Conservation (phyloP, 352 stramenopile species). For the Vaucheria bursata region DNA sequence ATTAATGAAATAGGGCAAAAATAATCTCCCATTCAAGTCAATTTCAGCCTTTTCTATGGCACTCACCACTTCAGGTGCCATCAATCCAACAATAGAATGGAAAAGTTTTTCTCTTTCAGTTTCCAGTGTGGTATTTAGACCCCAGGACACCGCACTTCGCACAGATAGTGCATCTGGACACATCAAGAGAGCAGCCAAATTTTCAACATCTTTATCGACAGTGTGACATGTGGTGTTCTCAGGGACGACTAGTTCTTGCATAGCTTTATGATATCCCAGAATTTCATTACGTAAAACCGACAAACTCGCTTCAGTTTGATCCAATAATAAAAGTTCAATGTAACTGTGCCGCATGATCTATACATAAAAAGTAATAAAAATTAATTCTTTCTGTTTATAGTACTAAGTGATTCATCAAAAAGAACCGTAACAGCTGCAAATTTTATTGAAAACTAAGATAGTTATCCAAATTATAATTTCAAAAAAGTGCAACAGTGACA, state of each 20-base stretch:
- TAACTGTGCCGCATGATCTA: neutral
- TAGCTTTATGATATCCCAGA: neutral
- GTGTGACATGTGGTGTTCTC: neutral
- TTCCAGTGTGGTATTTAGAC: neutral
- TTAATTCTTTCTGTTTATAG: too few species aligned
- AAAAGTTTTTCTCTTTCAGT: neutral
- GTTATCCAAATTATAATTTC: too few species aligned
- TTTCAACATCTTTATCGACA: neutral
- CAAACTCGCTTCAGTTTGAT: neutral
- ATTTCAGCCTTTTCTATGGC: too few species aligned
- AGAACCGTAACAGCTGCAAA: too few species aligned
- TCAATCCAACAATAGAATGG: neutral
- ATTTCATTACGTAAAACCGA: neutral
- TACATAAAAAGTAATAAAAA: too few species aligned
- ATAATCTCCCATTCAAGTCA: too few species aligned
- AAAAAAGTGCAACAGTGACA: too few species aligned
- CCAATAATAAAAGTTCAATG: neutral
- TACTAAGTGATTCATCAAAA: too few species aligned
- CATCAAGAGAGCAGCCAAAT: neutral
- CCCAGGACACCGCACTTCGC: neutral
- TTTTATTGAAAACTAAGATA: too few species aligned
- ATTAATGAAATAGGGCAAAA: too few species aligned
- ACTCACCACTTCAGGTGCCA: neutral
- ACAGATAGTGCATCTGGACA: neutral
- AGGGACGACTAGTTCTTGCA: neutral